Evolutionary conservation across 2,329 filamentous ascomycete species (phyloP), one percentile per base, ranked within the genome.

Genomic region (Pseudodiploospora longispora): DNA sequence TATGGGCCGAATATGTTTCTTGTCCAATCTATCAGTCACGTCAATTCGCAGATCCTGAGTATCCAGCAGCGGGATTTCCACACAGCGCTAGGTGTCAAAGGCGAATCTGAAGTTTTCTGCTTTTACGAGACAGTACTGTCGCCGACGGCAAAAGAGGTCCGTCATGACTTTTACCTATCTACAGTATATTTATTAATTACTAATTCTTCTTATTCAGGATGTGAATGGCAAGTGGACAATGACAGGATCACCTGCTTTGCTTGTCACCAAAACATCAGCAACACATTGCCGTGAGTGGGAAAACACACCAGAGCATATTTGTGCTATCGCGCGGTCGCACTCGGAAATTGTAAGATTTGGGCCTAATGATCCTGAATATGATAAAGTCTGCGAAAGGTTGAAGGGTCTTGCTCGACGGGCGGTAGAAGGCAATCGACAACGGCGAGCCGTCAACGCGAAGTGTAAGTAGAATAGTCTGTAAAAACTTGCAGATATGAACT

Each of bases 291-390:
- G 55, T 5, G 46, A 47, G 4, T 55, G 48, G 52, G 55, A 57
- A 41, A 19, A 48, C 35, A 46, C 45, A 9, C 8, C 49, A 19
- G 49, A 55, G 30, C 50, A 57, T 36, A 52, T 56, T 4, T 52
- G 50, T 37, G 40, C 54, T 2, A 40, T 58, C 27, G 27, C 40
- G 7, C 44, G 49, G 0, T 41, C 37, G 19, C 48, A 54, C 37
- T 55, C 48, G n/a, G 47, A 54, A 2, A 50, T 59, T 42, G 55
- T 59, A 36, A 58, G 58, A 38, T 59, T 56, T 44, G 41, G 39
- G 8, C 38, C 28, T 4, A 29, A 52, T 2, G 56, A 58, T 39
- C n/a, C 36, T 6, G 27, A 31, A 9, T 46, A 43, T 5, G 19
- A 2, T 2, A 32, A 10, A 1, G 32, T 43, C 10, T 5, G 29